phyloP scores from a whole-genome alignment of 1,284 basidiomycete genomes.

The Trametes polyzona region DNA sequence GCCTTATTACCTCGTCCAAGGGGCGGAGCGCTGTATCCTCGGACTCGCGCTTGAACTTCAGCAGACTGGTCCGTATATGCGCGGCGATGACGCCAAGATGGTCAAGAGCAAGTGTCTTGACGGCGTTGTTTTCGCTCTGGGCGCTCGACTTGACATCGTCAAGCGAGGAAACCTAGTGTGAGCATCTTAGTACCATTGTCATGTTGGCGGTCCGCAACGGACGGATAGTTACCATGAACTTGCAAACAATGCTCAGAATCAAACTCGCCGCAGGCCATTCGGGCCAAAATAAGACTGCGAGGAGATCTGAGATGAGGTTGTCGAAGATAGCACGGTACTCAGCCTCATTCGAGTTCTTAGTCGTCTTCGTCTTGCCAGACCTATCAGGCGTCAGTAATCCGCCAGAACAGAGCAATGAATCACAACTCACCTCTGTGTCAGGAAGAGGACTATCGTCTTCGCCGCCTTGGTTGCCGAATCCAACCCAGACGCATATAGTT shows the following conservation, averaged over 20 bases:
- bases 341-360: constrained; percentile 87
- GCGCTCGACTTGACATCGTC: constrained; percentile 78
- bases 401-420: too few relatives aligned
- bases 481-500: constrained; percentile 65
- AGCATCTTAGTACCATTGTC: too few relatives aligned
- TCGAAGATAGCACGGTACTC: constrained; percentile 93
- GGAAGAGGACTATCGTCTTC: constrained; percentile 81
- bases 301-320: constrained; percentile 84
- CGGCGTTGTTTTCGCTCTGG: constrained; percentile 75
- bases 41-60: constrained; percentile 47
- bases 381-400: constrained; percentile 33
- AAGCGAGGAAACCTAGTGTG: constrained; percentile 66
- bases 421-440: constrained; percentile 64
- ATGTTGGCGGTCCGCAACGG: too few relatives aligned
- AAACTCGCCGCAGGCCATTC: constrained; percentile 96
- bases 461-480: constrained; percentile 86
- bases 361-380: constrained; percentile 81
- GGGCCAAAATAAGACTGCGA: constrained; percentile 90
- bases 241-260: constrained; percentile 77
- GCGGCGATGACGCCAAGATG: constrained; percentile 93
- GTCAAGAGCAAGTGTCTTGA: constrained; percentile 88
- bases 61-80: constrained; percentile 63
- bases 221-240: constrained; percentile 73
- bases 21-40: constrained; percentile 47
- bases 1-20: constrained; percentile 65